Evolutionary conservation across 345 rosid genomes (phyloP).

Genomic region (Linum trigynum): DNA sequence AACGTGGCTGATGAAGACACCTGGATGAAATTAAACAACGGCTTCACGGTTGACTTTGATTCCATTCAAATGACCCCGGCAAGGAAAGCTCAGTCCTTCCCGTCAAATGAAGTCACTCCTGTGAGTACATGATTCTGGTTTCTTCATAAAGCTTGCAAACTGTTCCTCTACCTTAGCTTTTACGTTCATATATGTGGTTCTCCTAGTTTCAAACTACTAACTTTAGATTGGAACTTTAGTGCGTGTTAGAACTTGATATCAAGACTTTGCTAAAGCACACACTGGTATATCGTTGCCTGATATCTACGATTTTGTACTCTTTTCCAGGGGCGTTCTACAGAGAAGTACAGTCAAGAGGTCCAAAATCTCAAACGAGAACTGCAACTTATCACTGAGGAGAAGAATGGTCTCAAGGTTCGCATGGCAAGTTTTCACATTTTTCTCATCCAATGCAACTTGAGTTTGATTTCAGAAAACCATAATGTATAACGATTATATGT

Average conservation of each 20-base stretch:
- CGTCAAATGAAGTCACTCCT: conserved; percentile 34
- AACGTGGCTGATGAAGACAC: conserved; percentile 89
- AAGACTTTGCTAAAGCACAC: neutral
- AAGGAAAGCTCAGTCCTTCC: conserved; percentile 54
- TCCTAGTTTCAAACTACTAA: no score
- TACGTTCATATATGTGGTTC: no score
- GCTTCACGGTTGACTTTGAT: conserved; percentile 75
- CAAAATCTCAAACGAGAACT: conserved; percentile 51
- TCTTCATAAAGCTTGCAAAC: neutral
- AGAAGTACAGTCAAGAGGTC: conserved; percentile 32
- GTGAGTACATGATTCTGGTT: conserved; percentile 37
- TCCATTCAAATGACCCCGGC: conserved; percentile 66
- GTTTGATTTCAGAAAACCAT: no score
- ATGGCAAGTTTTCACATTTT: neutral
- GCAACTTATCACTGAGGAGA: conserved; percentile 47
- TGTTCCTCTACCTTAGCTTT: neutral
- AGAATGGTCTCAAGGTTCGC: conserved; percentile 61
- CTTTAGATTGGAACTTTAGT: neutral
- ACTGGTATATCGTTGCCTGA: neutral
- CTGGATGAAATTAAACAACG: conserved; percentile 88
- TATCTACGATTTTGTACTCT: neutral
- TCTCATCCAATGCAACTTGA: no score
- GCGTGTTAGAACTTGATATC: neutral
- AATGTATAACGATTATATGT: neutral
- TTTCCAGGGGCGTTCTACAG: conserved; percentile 31